These are phyloP conservation scores for Vaccinium corymbosum DNA, from an alignment of 148 eudicot genomes.

Conservation along the genomic window DNA sequence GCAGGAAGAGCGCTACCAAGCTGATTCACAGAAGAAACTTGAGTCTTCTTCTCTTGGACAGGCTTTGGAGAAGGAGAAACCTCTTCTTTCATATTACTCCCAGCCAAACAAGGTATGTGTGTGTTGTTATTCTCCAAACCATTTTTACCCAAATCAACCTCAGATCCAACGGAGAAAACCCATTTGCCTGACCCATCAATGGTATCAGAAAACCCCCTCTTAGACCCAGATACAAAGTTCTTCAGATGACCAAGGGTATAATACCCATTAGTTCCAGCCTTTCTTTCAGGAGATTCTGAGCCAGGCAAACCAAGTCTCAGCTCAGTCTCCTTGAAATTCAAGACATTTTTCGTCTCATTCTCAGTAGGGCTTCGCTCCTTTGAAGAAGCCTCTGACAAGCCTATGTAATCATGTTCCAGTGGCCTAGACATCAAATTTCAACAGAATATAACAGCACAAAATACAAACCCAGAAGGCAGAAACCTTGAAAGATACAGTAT, in stretches of 20 bases:
- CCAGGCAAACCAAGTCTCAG: constrained; percentile 62
- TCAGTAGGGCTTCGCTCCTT: constrained; percentile 41
- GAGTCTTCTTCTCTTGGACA: constrained; percentile 34
- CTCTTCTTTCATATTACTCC: constrained; percentile 21
- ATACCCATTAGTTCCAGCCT: constrained; percentile 20
- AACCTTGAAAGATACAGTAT: constrained; percentile 5
- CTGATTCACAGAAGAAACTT: constrained; percentile 17
- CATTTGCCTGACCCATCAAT: constrained; percentile 46
- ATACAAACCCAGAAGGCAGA: not conserved
- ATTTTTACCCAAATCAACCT: constrained; percentile 27
- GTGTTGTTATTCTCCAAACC: constrained; percentile 20
- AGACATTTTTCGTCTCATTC: constrained; percentile 23
- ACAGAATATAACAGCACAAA: not conserved
- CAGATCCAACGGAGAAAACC: constrained; percentile 46
- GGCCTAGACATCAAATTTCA: constrained; percentile 45
- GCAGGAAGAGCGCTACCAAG: constrained; percentile 40
- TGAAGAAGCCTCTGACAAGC: constrained; percentile 45
- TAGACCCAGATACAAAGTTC: constrained; percentile 38
- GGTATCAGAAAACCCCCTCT: constrained; percentile 53
- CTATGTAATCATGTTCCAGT: constrained; percentile 66
- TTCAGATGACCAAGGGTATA: constrained; percentile 20
- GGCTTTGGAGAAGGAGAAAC: constrained; percentile 20
- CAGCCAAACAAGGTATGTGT: constrained; percentile 16
- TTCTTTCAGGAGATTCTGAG: constrained; percentile 39
- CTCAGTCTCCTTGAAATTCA: constrained; percentile 46